Base-by-base conservation (phyloP, 2,329 filamentous ascomycete species). In the Colletotrichum sp. region DNA sequence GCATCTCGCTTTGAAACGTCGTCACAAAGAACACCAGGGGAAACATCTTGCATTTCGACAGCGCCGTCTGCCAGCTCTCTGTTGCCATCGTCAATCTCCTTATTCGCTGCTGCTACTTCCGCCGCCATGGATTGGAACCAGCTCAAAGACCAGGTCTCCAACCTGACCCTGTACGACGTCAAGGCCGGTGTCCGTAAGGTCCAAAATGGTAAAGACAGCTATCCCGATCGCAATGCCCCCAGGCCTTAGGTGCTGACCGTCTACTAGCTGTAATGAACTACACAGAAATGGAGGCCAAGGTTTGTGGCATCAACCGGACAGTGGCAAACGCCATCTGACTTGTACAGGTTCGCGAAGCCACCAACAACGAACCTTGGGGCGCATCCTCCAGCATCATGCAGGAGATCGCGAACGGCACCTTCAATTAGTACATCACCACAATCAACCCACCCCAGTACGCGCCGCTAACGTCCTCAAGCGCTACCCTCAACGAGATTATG, bases 401-500 rank as follows among this genome's bases (percentile, higher is more conserved):
- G 87, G 97, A 99, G 87, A 99, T 99, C 85, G 96, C 97, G 86
- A 98, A 96, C 86, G 97, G 93, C 82, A 99, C 97, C 76, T 98
- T 98, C 87, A 99, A 96, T 88, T 99, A 99, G 97, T 99, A 89
- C 60, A 32, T n/a, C 12, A 52, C 44, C 15, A 24, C 59, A 64
- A n/a, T 10, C 70, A 28, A 8, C 21, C 28, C 18, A 55, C 13
- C 12, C 52, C 26, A n/a, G 9, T n/a, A 24, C 32, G 60, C 64
- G 36, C n/a, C 30, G 66, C 75, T 71, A 64, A 77, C 71, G 64
- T 57, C 18, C 49, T 62, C 28, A 57, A 98, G 96, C 85, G 96
- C 98, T 92, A 92, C 96, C 68, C 92, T 99, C 73, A 99, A 99
- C 86, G 97, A 99, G 86, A 99, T 99, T 84, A 99, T 99, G 97